Evolutionary conservation across 2,329 filamentous ascomycete species (phyloP).

Genomic region (Fusarium begoniae): DNA sequence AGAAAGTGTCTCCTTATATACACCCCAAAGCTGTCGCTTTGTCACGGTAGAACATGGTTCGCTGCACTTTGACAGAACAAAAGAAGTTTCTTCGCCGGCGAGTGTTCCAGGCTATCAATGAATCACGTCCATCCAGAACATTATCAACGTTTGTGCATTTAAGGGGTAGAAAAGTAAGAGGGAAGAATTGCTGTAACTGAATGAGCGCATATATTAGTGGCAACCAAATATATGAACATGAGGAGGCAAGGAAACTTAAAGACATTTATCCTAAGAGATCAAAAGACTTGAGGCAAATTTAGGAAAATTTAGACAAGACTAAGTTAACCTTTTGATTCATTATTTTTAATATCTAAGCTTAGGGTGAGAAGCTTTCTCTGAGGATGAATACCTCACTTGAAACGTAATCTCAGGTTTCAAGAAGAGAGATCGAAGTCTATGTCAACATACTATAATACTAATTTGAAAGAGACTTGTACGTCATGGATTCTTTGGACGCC

Average conservation of each 20-base stretch:
- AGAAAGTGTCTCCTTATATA: not conserved
- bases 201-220: not conserved
- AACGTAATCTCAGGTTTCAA: not conserved
- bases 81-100: not conserved
- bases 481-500: not conserved
- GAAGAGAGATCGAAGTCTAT: not conserved
- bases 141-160: slow-evolving; percentile 39
- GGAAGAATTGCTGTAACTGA: not conserved
- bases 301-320: not conserved
- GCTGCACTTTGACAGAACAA: not conserved
- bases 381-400: not conserved
- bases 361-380: not conserved
- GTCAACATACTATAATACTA: not conserved
- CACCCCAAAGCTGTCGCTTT: not conserved
- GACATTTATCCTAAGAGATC: not conserved
- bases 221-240: not conserved
- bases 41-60: not conserved
- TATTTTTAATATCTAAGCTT: not conserved
- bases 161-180: not conserved
- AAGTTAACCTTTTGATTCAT: not conserved
- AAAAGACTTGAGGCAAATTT: not conserved
- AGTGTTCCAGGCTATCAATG: not conserved
- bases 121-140: slow-evolving; percentile 43
- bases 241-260: not conserved
- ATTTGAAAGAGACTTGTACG: not conserved